Percentiles rank a stretch among this genome's conserved stretches.
Conservation (phyloP, 78 protist genomes). For the Cavenderia fasciculata region DNA sequence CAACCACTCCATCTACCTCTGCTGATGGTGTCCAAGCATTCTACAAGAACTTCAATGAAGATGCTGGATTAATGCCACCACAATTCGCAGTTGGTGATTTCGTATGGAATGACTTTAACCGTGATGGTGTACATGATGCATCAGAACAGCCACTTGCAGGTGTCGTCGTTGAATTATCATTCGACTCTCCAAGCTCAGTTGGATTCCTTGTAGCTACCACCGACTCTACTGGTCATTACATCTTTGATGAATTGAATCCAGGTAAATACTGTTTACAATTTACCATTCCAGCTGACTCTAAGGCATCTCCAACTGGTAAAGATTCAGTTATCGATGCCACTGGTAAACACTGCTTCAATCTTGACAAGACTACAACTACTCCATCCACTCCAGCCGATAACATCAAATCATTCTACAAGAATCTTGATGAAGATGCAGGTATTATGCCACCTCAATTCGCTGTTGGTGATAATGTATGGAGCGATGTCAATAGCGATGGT, state of each 20-base stretch:
- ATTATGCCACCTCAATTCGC: not conserved
- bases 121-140: not conserved
- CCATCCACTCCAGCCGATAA: not conserved
- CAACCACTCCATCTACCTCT: too few species aligned
- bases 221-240: slow-evolving; percentile 20
- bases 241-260: not conserved
- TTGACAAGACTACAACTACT: not conserved
- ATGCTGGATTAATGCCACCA: slow-evolving; percentile 31
- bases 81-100: slow-evolving; percentile 7
- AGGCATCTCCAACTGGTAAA: not conserved
- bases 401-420: not conserved
- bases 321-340: not conserved
- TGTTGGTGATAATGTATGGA: slow-evolving; percentile 7
- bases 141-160: not conserved
- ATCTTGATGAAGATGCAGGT: slow-evolving; percentile 29
- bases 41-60: not conserved
- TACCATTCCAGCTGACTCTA: not conserved
- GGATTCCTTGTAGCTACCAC: not conserved
- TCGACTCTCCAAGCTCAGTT: not conserved
- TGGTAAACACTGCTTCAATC: not conserved
- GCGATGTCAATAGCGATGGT: slow-evolving; percentile 26
- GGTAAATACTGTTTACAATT: slow-evolving; percentile 16
- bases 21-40: not conserved
- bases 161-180: not conserved
- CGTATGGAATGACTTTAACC: slow-evolving; percentile 22